Evolutionary conservation across 345 rosid species (phyloP), one percentile per base, ranked within the genome.

Genomic region (Aquilaria yunnanensis): DNA sequence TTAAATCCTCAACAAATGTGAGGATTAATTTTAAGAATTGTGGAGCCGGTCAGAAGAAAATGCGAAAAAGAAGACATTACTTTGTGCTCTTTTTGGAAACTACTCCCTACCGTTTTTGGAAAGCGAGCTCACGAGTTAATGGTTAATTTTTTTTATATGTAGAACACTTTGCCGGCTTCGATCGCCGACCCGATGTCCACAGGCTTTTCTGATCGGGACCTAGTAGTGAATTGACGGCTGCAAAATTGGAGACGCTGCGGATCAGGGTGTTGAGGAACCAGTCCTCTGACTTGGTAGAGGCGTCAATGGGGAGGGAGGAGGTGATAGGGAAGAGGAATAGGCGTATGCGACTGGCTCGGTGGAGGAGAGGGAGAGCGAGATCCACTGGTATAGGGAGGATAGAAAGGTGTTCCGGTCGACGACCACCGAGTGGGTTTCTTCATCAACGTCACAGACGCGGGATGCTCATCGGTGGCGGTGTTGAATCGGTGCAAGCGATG

Each of bases 331-430:
- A 93, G 62, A 93, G 78, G 70, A 93, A 93, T 75, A 89, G 72
- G 12, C 98, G 90, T 16, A 93, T 68, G n/a, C 97, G 78, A 53
- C 86, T 72, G 31, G 88, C 79, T 2, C 97, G 94, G 70, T 93
- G 96, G 52, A 97, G 50, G 90, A 96, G 84, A 96, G 84, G 4
- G 96, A 83, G 55, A 93, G 87, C 29, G 98, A 85, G 77, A 93
- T 88, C 33, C 88, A 88, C 12, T 74, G 32, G 11, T 77, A 53
- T 68, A 90, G 84, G 32, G 80, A 77, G 1, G 86, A 46, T 51
- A 88, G 97, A 16, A 87, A 54, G 12, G 83, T 47, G 72, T 73
- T 75, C 33, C 96, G 97, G 64, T 93, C 98, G 14, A 82, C 89
- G 23, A 93, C 96, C 12, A 93, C 69, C 83, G 90, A 83, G 60